Base-by-base conservation (phyloP, 2,329 filamentous ascomycete species). In the Sporothrix luriei region DNA sequence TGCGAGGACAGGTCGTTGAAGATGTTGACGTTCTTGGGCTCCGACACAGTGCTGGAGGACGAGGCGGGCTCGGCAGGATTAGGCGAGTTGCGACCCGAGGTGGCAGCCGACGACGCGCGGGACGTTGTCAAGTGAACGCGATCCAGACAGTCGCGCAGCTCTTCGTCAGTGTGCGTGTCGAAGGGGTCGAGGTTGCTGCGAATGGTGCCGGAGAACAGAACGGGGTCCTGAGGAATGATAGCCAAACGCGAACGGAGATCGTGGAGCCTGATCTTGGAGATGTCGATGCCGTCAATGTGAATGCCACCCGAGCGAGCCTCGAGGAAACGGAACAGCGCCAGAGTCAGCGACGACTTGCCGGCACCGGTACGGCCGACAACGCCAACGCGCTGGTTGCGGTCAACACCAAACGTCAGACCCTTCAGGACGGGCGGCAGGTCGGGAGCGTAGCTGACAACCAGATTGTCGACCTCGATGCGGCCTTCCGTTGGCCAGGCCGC, bases 161-260 rank as follows among this genome's bases (percentile, higher is more conserved):
- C 89, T 0, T 80, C 82, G 73, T 94, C 91, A 1, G 82, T 85
- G 75, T 92, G 87, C 71, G 91, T 83, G 68, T 90, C 83, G 74
- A 94, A 93, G 0, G 91, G 89, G 75, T 95, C 92, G 4, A 95
- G 83, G 75, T 94, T 94, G 55, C 84, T 88, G 54, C 91, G 85
- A 24, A 95, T 82, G 0, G 91, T 93, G 26, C 92, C 92, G 0
- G 89, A 91, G 79, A 95, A 94, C 7, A 95, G 83, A 0, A 94
- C 91, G 0, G 92, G 91, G 73, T 94, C 91, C 79, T 84, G 90
- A 0, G 92, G 91, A 68, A 95, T 94, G 73, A 95, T 94, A 49
- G 91, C 90, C 0, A 95, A 79, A 0, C 91, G 84, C n/a, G 87
- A 89, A 29, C 92, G 86, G 13, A 95, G 81, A 69, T 90, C 87